Evolutionary conservation across 2,329 filamentous ascomycete species (phyloP).

Genomic region (Hirsutella rhossiliensis): DNA sequence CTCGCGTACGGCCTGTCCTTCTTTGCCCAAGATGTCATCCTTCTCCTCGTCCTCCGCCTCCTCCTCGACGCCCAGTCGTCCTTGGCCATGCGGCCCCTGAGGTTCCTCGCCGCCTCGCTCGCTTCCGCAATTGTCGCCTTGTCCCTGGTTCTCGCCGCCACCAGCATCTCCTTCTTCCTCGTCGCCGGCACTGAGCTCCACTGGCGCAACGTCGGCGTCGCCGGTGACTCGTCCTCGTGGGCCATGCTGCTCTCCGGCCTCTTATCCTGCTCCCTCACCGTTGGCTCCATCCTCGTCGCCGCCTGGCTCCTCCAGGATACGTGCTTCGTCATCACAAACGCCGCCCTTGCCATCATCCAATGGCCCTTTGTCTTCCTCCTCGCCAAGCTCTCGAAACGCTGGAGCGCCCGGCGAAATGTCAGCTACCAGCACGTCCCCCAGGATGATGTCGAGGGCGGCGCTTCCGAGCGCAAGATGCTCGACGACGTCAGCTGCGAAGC

Average conservation of each 20-base stretch:
- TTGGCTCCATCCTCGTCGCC: constrained; percentile 1
- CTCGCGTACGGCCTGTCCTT: constrained; percentile 20
- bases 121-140: constrained; percentile 10
- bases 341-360: constrained; percentile 9
- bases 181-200: constrained; percentile 16
- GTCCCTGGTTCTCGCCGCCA: constrained; percentile 8
- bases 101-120: constrained; percentile 11
- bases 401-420: not conserved
- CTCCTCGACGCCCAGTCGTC: constrained; percentile 13
- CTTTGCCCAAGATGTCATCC: constrained; percentile 19
- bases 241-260: constrained; percentile 14
- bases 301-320: constrained; percentile 12
- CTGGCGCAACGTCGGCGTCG: constrained; percentile 15
- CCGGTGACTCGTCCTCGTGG: constrained; percentile 11
- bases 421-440: constrained; percentile 7
- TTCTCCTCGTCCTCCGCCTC: constrained; percentile 18
- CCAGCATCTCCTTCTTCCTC: constrained; percentile 18
- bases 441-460: constrained; percentile 5
- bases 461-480: constrained; percentile 4
- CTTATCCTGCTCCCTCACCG: constrained; percentile 4
- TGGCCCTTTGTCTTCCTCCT: constrained; percentile 7
- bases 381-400: constrained; percentile 5
- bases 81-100: constrained; percentile 10
- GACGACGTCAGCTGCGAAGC: constrained; percentile 3
- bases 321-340: constrained; percentile 7